Evolutionary conservation across 2,329 filamentous ascomycete genomes (phyloP).

Genomic region (Fusarium napiforme): DNA sequence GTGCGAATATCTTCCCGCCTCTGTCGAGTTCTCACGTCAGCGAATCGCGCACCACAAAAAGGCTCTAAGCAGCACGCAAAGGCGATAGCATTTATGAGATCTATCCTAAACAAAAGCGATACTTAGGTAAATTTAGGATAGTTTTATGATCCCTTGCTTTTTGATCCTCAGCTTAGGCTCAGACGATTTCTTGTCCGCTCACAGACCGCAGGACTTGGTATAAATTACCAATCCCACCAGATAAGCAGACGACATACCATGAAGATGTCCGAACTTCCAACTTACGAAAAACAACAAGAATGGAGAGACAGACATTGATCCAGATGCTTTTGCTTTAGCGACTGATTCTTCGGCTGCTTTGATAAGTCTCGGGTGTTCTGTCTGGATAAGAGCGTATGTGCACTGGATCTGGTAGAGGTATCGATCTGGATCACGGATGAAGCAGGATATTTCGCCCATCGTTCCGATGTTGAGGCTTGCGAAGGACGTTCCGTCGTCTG

Average conservation of each 20-base stretch:
- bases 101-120: no score
- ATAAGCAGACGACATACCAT: accelerated
- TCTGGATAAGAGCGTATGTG: not conserved
- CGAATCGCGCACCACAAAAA: not conserved
- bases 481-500: not conserved
- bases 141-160: not conserved
- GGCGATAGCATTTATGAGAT: not conserved
- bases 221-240: not conserved
- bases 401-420: constrained; percentile 17
- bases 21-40: not conserved
- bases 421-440: not conserved
- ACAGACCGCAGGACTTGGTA: not conserved
- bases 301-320: not conserved
- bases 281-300: not conserved
- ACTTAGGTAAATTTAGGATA: no score
- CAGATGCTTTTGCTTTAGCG: not conserved
- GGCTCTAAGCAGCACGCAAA: not conserved
- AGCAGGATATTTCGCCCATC: not conserved
- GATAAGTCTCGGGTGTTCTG: not conserved
- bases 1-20: not conserved
- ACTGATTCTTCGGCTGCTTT: not conserved
- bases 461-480: not conserved
- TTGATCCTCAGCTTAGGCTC: not conserved
- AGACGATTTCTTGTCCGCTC: not conserved
- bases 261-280: not conserved